Evolutionary conservation across 176 grass and related monocot genomes (phyloP), one percentile per base, ranked within the genome.

Genomic region (Oryza rufipogon): DNA sequence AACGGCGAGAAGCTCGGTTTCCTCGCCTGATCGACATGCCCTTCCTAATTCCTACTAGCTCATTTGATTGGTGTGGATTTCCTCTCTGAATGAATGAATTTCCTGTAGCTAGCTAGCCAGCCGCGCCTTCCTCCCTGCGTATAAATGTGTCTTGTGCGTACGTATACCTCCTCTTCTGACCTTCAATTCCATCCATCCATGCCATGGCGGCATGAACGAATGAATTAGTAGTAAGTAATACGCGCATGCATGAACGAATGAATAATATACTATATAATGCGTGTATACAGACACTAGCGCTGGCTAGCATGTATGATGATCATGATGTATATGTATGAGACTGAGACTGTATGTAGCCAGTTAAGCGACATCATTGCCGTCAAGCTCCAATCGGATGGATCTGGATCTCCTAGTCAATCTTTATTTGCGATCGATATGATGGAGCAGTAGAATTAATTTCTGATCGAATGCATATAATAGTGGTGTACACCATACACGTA

Each of bases 1-100:
- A 99, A 99, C 73, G 96, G 96, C 16, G 96, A 99, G 80, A 99
- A 94, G 86, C 93, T 99, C 67, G 93, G 93, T 34, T 99, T 99
- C 84, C 91, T 99, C 58, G 96, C 92, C 65, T 97, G 77, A 94
- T 41, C 20, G 52, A 19, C 4, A 58, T n/a, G 54, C 19, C 19
- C 54, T 58, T 20, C 54, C 54, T 58, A 41, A 41, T 49, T 11
- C 49, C 4, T 56, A 16, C 51, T 7, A 56, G 51, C 51, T 19
- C 54, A 58, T 58, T 58, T 58, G 17, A 58, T 58, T 58, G 54
- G n/a, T 58, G 3, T 41, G 8, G 39, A 7, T 38, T 5, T 17
- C 52, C 54, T 58, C 17, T 20, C 54, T n/a, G 6, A 58, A 58
- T n/a, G 6, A 58, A 58, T n/a, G 6, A 58, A 58, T n/a, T 58